phyloP scores from a whole-genome alignment of 2,329 filamentous ascomycete genomes.

The Fusarium nisikadoi region DNA sequence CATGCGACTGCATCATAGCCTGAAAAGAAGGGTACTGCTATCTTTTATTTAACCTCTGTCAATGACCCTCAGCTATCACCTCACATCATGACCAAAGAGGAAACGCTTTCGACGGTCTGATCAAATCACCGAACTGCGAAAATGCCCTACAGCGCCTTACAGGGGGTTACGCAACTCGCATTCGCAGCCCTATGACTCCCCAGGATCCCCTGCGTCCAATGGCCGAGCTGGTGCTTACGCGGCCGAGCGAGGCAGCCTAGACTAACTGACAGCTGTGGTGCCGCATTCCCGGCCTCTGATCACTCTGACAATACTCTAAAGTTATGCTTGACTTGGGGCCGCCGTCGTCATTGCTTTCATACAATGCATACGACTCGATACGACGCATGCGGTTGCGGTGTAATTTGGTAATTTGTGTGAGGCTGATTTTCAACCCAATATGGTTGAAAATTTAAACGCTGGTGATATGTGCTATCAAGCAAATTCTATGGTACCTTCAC shows the following conservation, averaged over 20 bases:
- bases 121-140: not conserved
- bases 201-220: constrained; percentile 22
- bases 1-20: not conserved
- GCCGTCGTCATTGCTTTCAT: constrained; percentile 10
- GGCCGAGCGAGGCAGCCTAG: constrained; percentile 33
- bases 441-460: not conserved
- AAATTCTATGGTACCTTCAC: constrained; percentile 31
- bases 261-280: constrained; percentile 7
- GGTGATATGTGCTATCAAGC: constrained; percentile 16
- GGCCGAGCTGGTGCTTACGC: constrained; percentile 33
- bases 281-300: constrained; percentile 8
- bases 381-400: not conserved
- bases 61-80: not conserved
- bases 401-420: constrained; percentile 1
- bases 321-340: constrained; percentile 13
- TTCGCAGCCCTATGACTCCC: constrained; percentile 43
- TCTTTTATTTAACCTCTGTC: constrained; percentile 20
- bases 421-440: constrained; percentile 1
- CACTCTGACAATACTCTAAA: not conserved
- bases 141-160: constrained; percentile 7
- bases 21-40: not conserved
- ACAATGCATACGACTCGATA: not conserved
- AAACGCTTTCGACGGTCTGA: not conserved
- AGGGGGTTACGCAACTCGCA: constrained; percentile 35
- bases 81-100: not conserved